Base-by-base conservation (phyloP, 805 yeast genomes). In the Barnettozyma vustinii region DNA sequence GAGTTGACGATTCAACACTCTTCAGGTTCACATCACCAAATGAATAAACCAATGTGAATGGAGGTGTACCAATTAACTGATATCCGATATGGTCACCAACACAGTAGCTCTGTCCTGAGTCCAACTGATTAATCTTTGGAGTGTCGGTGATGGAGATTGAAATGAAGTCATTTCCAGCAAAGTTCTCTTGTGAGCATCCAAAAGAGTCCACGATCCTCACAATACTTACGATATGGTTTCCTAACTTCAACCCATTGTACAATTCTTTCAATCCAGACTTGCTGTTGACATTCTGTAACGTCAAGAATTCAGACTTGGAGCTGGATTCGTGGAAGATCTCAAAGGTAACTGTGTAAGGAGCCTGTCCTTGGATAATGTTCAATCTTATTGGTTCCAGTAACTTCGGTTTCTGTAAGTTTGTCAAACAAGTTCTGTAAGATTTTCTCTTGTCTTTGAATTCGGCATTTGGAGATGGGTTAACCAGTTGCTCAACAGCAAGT, bases 61-160 rank as follows among this genome's bases (percentile, higher is more conserved):
- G 97, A 0, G 96, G 79, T 4, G 78, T 70, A 2, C 98, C 98
- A 15, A 78, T 77, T 53, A 92, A 66, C 52, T 83, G 77, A 61
- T 87, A 87, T 1, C 84, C 74, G 23, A 94, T 79, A 52, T 86
- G 84, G 53, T 92, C 98, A 10, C 99, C 99, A 25, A 92, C 96
- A 75, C 99, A 94, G 60, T 82, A 84, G 58, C 84, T 77, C 2
- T 61, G 51, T 21, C 65, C 61, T 8, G 74, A 59, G 41, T 71
- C 71, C 9, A 75, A 59, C 49, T 67, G 70, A 52, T 67, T 68
- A 8, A 91, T 82, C 52, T 79, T 76, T 9, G 97, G 96, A 9
- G 83, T 81, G 56, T 87, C 91, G 2, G 92, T 82, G 8, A 91
- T 80, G 1, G 80, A 75, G 42, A 91, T 73, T 15, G 72, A 67